Evolutionary conservation across 2,329 filamentous ascomycete genomes (phyloP).

Genomic region (Fusarium liriodendri): DNA sequence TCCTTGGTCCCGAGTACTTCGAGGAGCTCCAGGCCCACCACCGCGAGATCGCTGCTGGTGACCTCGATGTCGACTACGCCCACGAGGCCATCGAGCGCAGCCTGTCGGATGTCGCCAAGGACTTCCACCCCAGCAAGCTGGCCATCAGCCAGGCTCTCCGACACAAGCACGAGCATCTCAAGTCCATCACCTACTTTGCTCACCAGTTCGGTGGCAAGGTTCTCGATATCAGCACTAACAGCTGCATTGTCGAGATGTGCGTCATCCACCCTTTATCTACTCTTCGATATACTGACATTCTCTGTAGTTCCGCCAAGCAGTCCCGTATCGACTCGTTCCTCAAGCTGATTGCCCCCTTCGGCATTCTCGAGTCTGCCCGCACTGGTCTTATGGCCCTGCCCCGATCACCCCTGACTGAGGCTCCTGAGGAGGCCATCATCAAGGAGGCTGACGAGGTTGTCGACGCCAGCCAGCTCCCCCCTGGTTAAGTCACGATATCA

Average conservation of each 20-base stretch:
- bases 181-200: conserved; percentile 94
- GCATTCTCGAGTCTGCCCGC: conserved; percentile 94
- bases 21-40: conserved; percentile 97
- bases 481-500: conserved; percentile 69
- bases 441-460: conserved; percentile 97
- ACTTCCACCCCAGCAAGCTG: conserved; percentile 92
- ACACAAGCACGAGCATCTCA: conserved; percentile 97
- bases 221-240: conserved; percentile 96
- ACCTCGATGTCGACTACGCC: conserved; percentile 58
- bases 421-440: conserved; percentile 73
- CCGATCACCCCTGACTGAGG: conserved; percentile 85
- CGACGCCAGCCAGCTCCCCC: conserved; percentile 92
- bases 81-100: conserved; percentile 51
- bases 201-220: conserved; percentile 99
- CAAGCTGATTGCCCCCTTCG: conserved; percentile 93
- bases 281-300: conserved; percentile 35
- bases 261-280: conserved; percentile 48
- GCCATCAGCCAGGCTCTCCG: conserved; percentile 88
- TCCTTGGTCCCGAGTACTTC: conserved; percentile 96
- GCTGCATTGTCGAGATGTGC: conserved; percentile 97
- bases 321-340: conserved; percentile 96
- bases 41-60: conserved; percentile 78
- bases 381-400: conserved; percentile 98
- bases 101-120: conserved; percentile 64
- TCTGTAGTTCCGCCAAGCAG: conserved; percentile 84